Percentiles rank a stretch among this genome's conserved stretches.
Evolutionary conservation across 2,329 filamentous ascomycete genomes (phyloP).

Genomic region (Penicillium sp.): DNA sequence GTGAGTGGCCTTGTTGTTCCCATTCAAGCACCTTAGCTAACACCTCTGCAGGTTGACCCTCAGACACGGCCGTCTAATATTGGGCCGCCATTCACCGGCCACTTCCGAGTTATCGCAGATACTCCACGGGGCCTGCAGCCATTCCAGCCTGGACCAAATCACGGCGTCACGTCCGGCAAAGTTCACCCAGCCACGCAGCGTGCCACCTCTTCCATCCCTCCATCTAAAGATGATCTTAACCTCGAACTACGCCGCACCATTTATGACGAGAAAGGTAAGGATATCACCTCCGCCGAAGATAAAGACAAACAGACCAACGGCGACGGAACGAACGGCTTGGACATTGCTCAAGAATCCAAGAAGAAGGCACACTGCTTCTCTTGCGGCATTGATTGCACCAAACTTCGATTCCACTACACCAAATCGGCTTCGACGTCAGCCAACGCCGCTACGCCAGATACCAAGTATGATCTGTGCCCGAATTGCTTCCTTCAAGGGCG

Average conservation of each 20-base stretch:
- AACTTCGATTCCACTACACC: constrained; percentile 67
- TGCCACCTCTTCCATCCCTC: constrained; percentile 62
- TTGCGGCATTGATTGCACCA: constrained; percentile 85
- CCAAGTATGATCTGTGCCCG: constrained; percentile 85
- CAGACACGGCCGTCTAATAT: constrained; percentile 94
- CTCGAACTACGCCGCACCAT: constrained; percentile 93
- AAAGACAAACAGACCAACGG: constrained; percentile 69
- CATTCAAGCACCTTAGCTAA: constrained; percentile 28
- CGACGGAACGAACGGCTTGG: constrained; percentile 66
- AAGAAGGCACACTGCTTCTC: constrained; percentile 77
- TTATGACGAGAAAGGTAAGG: constrained; percentile 88
- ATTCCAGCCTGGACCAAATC: constrained; percentile 85
- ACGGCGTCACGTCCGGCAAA: constrained; percentile 61
- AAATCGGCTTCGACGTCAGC: constrained; percentile 58
- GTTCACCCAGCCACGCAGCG: constrained; percentile 67
- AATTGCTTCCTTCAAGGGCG: constrained; percentile 84
- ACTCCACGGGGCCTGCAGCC: constrained; percentile 92
- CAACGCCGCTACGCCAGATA: constrained; percentile 55
- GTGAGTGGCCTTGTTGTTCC: constrained; percentile 50
- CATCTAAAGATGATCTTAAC: constrained; percentile 76
- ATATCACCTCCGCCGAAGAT: constrained; percentile 67
- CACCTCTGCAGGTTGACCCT: constrained; percentile 72
- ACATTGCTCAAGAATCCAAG: constrained; percentile 61
- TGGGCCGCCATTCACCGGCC: constrained; percentile 92
- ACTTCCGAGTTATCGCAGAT: constrained; percentile 94